These are phyloP conservation scores for Stephanodiscus triporus DNA, from an alignment of 108 stramenopile species.

Conservation along the genomic window DNA sequence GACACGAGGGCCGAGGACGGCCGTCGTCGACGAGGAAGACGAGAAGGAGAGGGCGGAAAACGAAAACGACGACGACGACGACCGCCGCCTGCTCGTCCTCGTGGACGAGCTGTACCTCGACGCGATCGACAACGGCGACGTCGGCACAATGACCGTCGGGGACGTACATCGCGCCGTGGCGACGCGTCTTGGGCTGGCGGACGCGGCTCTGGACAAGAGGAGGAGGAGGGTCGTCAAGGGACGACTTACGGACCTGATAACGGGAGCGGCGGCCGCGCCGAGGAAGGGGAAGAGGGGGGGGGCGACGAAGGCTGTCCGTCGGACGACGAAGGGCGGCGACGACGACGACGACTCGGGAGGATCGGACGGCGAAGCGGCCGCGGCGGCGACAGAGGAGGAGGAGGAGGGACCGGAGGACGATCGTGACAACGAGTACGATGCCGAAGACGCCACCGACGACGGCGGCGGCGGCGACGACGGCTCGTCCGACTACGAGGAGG, in stretches of 20 bases:
- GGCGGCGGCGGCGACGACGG: neutral
- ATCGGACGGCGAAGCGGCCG: neutral
- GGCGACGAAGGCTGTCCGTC: no score
- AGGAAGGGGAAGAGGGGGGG: neutral
- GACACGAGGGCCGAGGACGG: no score
- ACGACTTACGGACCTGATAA: constrained; percentile 29
- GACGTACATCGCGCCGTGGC: constrained; percentile 32
- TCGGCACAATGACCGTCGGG: constrained; percentile 39
- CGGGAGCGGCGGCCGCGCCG: neutral
- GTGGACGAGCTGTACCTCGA: constrained; percentile 30
- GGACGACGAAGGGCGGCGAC: neutral
- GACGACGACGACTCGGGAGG: constrained; percentile 1
- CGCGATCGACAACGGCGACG: constrained; percentile 20
- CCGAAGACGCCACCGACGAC: neutral
- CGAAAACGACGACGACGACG: no score
- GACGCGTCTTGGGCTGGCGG: constrained; percentile 24
- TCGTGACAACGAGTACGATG: neutral
- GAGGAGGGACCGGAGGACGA: constrained; percentile 25
- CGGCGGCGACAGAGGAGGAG: neutral
- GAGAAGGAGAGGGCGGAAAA: neutral
- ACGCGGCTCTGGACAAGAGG: constrained; percentile 9
- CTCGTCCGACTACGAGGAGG: constrained; percentile 15
- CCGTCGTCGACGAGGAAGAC: no score
- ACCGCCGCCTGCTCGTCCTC: neutral
- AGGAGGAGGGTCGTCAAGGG: constrained; percentile 39